These are phyloP conservation scores for Echinochloa phyllopogon DNA, from an alignment of 176 grass and related monocot species.

Conservation along the genomic window DNA sequence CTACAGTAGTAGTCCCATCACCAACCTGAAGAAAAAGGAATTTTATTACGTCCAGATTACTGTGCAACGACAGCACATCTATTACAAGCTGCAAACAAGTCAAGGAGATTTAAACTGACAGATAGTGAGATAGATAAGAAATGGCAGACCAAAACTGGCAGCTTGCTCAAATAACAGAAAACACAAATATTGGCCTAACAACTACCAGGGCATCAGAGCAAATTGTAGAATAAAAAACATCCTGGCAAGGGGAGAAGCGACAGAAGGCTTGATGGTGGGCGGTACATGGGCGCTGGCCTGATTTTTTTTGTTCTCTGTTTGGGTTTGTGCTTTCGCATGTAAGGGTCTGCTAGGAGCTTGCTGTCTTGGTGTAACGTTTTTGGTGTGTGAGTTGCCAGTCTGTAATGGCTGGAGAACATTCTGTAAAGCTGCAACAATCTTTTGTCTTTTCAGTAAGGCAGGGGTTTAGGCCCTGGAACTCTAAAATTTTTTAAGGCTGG, in stretches of 20 bases:
- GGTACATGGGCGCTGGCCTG: too few relatives aligned
- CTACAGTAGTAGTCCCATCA: conserved; percentile 97
- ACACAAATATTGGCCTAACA: neutral
- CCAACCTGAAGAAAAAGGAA: conserved; percentile 71
- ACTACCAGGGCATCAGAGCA: neutral
- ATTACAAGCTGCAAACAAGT: conserved; percentile 48
- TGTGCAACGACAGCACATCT: conserved; percentile 45
- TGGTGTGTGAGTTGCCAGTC: too few relatives aligned
- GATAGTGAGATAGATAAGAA: neutral
- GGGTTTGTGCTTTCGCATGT: too few relatives aligned
- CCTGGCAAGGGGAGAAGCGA: neutral
- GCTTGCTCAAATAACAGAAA: neutral
- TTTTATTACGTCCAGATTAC: conserved; percentile 35
- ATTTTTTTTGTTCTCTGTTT: too few relatives aligned
- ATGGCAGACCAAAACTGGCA: neutral
- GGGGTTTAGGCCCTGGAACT: too few relatives aligned
- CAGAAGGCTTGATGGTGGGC: too few relatives aligned
- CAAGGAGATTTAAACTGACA: conserved; percentile 27
- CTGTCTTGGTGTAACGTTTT: too few relatives aligned
- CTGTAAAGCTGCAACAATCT: too few relatives aligned
- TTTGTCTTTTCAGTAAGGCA: too few relatives aligned
- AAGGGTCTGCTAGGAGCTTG: too few relatives aligned
- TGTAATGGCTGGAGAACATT: too few relatives aligned
- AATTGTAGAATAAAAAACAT: neutral
- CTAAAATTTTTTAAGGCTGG: neutral